A percentile compares a stretch with the other conserved stretches of the same genome.
These are phyloP conservation scores for Magnolia sinica DNA, from an alignment of 164 flowering plant species.

Conservation along the genomic window DNA sequence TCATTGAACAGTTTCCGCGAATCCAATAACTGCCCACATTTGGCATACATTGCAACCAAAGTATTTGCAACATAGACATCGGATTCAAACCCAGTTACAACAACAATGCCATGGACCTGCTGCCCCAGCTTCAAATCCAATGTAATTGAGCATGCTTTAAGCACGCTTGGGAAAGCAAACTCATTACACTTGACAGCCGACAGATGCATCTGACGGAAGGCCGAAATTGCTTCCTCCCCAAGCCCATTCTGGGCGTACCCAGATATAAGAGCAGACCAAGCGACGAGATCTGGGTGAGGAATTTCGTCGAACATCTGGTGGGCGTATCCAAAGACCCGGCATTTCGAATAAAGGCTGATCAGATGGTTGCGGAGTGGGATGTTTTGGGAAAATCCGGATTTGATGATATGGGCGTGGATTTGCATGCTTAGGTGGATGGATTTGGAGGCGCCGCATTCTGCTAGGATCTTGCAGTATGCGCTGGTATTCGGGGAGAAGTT, in stretches of 20 bases:
- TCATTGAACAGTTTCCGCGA: conserved; percentile 56
- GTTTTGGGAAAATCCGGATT: conserved; percentile 35
- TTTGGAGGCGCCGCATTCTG: conserved; percentile 42
- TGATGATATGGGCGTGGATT: conserved; percentile 53
- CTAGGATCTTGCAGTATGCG: conserved; percentile 42
- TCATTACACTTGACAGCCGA: conserved; percentile 56
- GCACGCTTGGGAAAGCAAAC: conserved; percentile 61
- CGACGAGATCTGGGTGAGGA: conserved; percentile 57
- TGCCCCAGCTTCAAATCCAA: conserved; percentile 47
- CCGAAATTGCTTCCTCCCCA: conserved; percentile 42
- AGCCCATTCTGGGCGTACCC: conserved; percentile 68
- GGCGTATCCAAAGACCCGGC: conserved; percentile 41
- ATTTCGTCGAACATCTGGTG: conserved; percentile 58
- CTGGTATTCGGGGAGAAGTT: conserved; percentile 18
- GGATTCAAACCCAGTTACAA: conserved; percentile 51
- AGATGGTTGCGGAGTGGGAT: conserved; percentile 38
- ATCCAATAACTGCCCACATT: conserved; percentile 52
- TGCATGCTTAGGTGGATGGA: conserved; percentile 41
- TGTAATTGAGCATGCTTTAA: conserved; percentile 58
- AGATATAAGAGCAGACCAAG: conserved; percentile 73
- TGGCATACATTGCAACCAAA: conserved; percentile 76
- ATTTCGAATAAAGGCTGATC: conserved; percentile 55
- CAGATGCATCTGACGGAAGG: conserved; percentile 44
- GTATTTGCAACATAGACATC: conserved; percentile 71
- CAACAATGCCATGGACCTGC: conserved; percentile 60